Evolutionary conservation across 805 yeast species (phyloP).

Genomic region (Candida lessepsii): DNA sequence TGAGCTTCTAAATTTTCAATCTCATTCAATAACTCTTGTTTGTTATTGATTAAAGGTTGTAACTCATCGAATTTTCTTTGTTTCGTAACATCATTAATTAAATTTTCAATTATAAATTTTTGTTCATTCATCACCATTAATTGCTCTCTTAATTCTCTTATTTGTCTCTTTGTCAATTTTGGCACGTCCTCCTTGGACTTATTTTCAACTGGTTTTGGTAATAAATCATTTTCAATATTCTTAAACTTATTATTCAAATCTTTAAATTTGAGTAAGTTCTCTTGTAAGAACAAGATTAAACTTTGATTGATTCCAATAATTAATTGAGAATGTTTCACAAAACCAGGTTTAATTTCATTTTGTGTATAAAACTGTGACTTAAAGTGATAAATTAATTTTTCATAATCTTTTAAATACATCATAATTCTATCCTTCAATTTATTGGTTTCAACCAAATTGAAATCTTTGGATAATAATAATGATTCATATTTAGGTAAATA

Average conservation of each 20-base stretch:
- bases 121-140: conserved; percentile 89
- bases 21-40: conserved; percentile 54
- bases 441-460: conserved; percentile 6
- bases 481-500: conserved; percentile 10
- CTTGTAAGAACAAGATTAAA: conserved; percentile 62
- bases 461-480: neutral
- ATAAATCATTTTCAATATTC: conserved; percentile 20
- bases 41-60: conserved; percentile 53
- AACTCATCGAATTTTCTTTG: conserved; percentile 78
- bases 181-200: conserved; percentile 16
- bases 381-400: conserved; percentile 24
- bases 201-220: conserved; percentile 18
- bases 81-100: conserved; percentile 60
- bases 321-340: conserved; percentile 25
- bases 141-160: conserved; percentile 64
- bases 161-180: conserved; percentile 47
- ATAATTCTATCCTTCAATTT: conserved; percentile 14
- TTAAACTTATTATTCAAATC: conserved; percentile 50
- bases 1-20: conserved; percentile 44
- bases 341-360: conserved; percentile 15
- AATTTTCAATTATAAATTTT: conserved; percentile 62
- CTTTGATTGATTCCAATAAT: conserved; percentile 55
- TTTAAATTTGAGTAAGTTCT: conserved; percentile 62
- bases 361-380: conserved; percentile 20
- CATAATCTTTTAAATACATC: conserved; percentile 31